Evolutionary conservation across 306 rosid species (phyloP), one percentile per base, ranked within the genome.

Genomic region (Psophocarpus tetragonolobus): DNA sequence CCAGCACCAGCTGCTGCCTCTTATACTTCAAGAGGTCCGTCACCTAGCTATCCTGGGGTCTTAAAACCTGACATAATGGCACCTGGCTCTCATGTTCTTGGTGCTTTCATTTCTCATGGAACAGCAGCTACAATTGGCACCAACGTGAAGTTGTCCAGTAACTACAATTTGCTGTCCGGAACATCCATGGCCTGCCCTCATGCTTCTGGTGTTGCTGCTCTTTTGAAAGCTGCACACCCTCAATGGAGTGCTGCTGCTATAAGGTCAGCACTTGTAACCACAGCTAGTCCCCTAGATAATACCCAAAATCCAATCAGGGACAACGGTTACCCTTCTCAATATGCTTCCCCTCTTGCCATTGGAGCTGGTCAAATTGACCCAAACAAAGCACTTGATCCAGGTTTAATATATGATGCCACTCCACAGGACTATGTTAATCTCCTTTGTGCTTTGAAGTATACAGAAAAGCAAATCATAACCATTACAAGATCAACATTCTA

Each of bases 351-450:
- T 29, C 62, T 85, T 1, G 83, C 81, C 5, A 85, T 89, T 23
- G 93, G 91, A 54, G 72, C 88, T 2, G 91, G 90, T 8, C 77
- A 85, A 30, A 77, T 87, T 20, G 85, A 85, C 29, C 88, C 91
- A 1, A 85, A 87, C 27, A 77, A 58, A 83, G 89, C 93, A 20
- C 83, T 83, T 44, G 85, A 82, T 29, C 90, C 91, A 2, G 89
- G 90, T 53, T 70, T 87, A 54, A 17, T 85, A 4, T 87, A 85
- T 72, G 88, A 89, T 75, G 89, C 84, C 17, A 74, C 89, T 4
- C 80, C 74, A 53, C 88, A 85, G 24, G 91, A 89, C 66, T 87
- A 87, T 80, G 87, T 84, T 30, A 73, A 85, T 64, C 79, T 87
- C 33, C 75, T 89, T 0, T 84, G 90, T 64, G 60, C 80, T 35